Base-by-base conservation (phyloP, 805 yeast genomes). In the Cyberlindnera petersonii region DNA sequence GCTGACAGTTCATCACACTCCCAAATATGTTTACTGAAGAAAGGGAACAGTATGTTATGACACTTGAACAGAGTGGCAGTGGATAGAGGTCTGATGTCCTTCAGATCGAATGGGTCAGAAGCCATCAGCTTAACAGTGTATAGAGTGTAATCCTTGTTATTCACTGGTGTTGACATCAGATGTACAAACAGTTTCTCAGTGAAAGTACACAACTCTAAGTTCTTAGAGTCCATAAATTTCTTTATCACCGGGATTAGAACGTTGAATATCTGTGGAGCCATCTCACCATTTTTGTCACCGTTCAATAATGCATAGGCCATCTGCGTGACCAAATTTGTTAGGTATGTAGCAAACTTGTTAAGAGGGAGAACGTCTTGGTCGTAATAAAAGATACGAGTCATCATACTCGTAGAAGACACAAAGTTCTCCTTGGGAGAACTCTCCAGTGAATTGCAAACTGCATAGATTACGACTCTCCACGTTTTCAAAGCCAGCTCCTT, bases 381-480 rank as follows among this genome's bases (percentile, higher is more conserved):
- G 21, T 11, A 24, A 8, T 35, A 26, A 18, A 41, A 41, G 11
- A 47, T 39, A 4, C 27, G 15, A 11, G 45, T 39, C 40, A 47
- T 23, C 26, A 46, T n/a, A 3, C 35, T 14, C 24, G 35, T 16
- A 13, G 33, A 29, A 7, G 8, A 9, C 5, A 18, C 24, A n/a
- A 29, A 21, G 15, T 26, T 8, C 4, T 24, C 35, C 23, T 10
- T 15, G 9, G 26, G 14, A 10, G 15, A 26, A 6, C 11, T 18
- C 4, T 41, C 42, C 11, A 40, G 11, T 3, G 43, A 28, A 20
- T 41, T 43, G 6, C 31, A 18, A 19, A 32, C 13, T 7, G 44
- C 34, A 21, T 45, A 45, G 7, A 49, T 21, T 4, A 51, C 15
- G 1, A 33, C 48, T 26, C 49, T 46, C 55, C 55, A 50, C 6